Percentiles rank a stretch among this genome's conserved stretches.
phyloP scores from a whole-genome alignment of 345 rosid species.

The Firmiana major region DNA sequence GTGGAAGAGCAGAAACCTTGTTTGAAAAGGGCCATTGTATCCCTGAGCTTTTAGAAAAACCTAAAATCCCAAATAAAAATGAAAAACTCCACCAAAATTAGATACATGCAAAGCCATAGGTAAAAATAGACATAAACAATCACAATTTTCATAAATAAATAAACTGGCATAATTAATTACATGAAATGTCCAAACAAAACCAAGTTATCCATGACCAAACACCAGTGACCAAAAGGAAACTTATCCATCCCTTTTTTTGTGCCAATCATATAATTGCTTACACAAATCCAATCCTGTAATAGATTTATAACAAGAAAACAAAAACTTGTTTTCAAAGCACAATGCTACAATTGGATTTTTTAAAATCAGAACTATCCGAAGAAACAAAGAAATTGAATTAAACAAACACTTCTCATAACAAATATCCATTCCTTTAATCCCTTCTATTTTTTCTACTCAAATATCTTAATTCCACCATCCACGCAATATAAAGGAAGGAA shows the following conservation, averaged over 20 bases:
- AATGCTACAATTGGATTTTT: background rate
- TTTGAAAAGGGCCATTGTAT: slow-evolving; percentile 52
- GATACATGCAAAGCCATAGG: background rate
- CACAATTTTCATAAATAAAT: background rate
- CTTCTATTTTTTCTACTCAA: background rate
- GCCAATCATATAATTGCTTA: background rate
- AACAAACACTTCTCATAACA: background rate
- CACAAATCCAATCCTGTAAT: background rate
- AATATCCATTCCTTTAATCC: background rate
- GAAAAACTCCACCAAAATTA: slow-evolving; percentile 5
- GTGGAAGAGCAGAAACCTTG: slow-evolving; percentile 41
- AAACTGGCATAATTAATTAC: background rate
- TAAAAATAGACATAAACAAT: background rate
- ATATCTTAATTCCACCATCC: background rate
- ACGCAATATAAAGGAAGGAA: background rate
- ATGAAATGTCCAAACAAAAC: background rate
- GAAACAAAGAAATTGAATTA: background rate
- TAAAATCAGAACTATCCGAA: background rate
- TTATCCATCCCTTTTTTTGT: background rate
- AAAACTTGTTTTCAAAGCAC: background rate
- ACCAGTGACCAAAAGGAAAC: background rate
- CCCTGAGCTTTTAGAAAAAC: slow-evolving; percentile 34
- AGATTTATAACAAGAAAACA: background rate
- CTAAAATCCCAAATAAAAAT: slow-evolving; percentile 17
- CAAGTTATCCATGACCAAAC: background rate